phyloP scores from a whole-genome alignment of 805 yeast species.

The Metschnikowia vanudenii region DNA sequence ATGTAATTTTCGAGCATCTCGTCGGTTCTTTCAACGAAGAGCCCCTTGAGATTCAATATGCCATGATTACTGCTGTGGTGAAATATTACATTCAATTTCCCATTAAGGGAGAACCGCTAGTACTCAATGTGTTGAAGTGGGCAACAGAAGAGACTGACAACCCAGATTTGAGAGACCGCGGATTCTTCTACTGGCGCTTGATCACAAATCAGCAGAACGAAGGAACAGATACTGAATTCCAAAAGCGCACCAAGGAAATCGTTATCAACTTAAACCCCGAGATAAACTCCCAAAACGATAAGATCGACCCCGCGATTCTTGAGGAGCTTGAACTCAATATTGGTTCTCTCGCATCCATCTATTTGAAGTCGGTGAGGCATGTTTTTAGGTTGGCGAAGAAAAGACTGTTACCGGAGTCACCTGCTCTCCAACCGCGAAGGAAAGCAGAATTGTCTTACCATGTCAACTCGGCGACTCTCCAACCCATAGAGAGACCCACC shows the following conservation, averaged over 20 bases:
- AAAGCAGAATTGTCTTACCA: slow-evolving; percentile 9
- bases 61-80: slow-evolving; percentile 70
- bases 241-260: slow-evolving; percentile 42
- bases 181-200: slow-evolving; percentile 81
- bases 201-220: slow-evolving; percentile 39
- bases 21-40: slow-evolving; percentile 56
- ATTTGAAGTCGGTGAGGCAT: slow-evolving; percentile 77
- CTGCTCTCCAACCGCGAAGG: slow-evolving; percentile 34
- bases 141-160: slow-evolving; percentile 75
- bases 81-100: slow-evolving; percentile 65
- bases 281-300: slow-evolving; percentile 65
- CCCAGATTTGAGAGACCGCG: slow-evolving; percentile 87
- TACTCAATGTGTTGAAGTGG: slow-evolving; percentile 57
- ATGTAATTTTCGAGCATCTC: slow-evolving; percentile 41
- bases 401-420: slow-evolving; percentile 48
- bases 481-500: slow-evolving; percentile 10
- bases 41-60: slow-evolving; percentile 68
- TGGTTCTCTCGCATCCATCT: slow-evolving; percentile 80
- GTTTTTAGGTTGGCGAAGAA: slow-evolving; percentile 68
- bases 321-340: slow-evolving; percentile 82
- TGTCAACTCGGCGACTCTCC: slow-evolving; percentile 14
- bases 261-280: slow-evolving; percentile 60
- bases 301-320: slow-evolving; percentile 62
- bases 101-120: slow-evolving; percentile 50
- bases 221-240: slow-evolving; percentile 42